Evolutionary conservation across 2,329 filamentous ascomycete species (phyloP), one percentile per base, ranked within the genome.

Genomic region (Teratosphaeria destructans): DNA sequence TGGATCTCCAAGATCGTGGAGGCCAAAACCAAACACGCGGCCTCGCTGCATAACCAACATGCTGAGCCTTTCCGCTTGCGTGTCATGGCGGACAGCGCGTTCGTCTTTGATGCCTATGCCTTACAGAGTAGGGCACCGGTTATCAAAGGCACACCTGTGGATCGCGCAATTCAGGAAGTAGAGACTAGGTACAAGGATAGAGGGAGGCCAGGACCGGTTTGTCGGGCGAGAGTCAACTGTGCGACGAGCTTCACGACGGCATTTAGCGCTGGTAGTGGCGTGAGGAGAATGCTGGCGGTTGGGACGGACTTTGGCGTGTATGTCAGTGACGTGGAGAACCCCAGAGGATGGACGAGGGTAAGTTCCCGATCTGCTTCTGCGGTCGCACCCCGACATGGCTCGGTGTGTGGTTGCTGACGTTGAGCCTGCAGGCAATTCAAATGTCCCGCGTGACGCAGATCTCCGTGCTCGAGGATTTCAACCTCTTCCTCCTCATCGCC

Each of bases 1-100:
- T 99, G 95, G 95, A 95, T 90, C 69, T 85, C 85, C 64, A 95
- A 91, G 75, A 95, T 99, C 67, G 87, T 95, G 54, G 88, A 95
- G 73, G 94, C 94, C 35, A 99, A 99, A 78, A 95, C 91, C 6
- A 86, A 88, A 61, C 92, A 99, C 72, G 94, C 94, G 26, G 87
- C 90, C 57, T 89, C 92, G 3, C 78, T 97, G 5, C 89, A 89
- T 73, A 85, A 89, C 3, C 94, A 99, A 70, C 95, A 97, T 70
- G 93, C 94, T 0, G 94, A 99, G 73, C 94, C 94, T 0, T 99
- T 99, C 81, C 83, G 90, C 56, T 78, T 99, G 7, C 86, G 90
- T 26, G 91, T 99, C 8, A 86, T 99, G 71, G 92, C 94, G 0
- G 94, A 99, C 71, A 87, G 89, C 52, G 89, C 92, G 0, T 99